Conservation (phyloP, 345 rosid genomes). For the Camelina neglecta region DNA sequence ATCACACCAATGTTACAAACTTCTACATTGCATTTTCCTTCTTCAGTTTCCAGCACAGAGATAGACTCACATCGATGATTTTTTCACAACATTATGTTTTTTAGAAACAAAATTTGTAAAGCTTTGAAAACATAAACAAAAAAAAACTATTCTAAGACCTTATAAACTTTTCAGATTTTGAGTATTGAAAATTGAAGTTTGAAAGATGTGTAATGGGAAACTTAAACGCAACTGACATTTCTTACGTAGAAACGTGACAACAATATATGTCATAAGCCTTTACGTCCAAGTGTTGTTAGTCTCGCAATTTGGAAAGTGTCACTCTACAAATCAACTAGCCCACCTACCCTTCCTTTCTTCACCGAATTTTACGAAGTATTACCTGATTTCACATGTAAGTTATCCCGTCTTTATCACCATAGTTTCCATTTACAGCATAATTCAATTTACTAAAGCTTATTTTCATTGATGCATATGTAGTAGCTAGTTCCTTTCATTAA, state of each 20-base stretch:
- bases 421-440: neutral
- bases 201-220: too few species aligned
- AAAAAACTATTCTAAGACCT: neutral
- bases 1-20: neutral
- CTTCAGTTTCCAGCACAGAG: neutral
- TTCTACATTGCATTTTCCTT: neutral
- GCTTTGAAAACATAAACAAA: too few species aligned
- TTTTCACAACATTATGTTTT: too few species aligned
- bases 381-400: neutral
- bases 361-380: conserved; percentile 8
- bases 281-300: neutral
- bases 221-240: neutral
- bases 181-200: neutral
- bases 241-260: neutral
- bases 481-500: too few species aligned
- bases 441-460: too few species aligned
- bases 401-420: neutral
- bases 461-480: neutral
- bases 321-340: neutral
- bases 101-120: too few species aligned
- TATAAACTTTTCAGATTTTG: neutral
- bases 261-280: neutral
- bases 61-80: neutral
- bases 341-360: neutral
- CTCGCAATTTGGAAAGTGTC: neutral